These are phyloP conservation scores for Stachybotrys echinatus DNA, from an alignment of 2,329 filamentous ascomycete species.

Conservation along the genomic window DNA sequence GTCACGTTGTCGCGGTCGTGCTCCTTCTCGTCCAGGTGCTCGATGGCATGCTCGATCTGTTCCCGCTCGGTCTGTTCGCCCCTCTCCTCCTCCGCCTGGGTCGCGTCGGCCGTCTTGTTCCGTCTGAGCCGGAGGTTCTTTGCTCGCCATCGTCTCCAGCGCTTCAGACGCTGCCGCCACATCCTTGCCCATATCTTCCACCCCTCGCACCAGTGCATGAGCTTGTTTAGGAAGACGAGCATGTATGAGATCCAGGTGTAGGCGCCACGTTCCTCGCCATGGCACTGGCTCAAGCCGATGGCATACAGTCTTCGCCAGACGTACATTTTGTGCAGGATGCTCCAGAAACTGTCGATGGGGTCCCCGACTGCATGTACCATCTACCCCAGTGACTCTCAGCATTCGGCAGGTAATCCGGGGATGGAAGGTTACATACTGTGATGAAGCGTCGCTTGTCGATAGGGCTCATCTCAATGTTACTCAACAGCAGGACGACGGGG, in stretches of 20 bases:
- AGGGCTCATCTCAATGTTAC: slow-evolving; percentile 1
- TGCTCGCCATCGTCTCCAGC: neutral
- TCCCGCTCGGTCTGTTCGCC: neutral
- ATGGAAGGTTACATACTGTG: neutral
- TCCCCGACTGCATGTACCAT: neutral
- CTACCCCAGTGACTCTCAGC: neutral
- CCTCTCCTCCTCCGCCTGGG: neutral
- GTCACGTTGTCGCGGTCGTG: neutral
- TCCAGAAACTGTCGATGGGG: slow-evolving; percentile 1
- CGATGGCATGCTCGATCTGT: neutral
- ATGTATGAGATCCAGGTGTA: neutral
- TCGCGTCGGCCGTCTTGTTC: neutral
- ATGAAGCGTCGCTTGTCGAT: slow-evolving; percentile 1
- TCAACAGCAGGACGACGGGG: neutral
- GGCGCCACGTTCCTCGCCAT: neutral
- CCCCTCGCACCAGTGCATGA: neutral
- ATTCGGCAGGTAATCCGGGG: neutral
- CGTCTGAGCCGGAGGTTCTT: neutral
- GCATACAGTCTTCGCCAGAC: neutral
- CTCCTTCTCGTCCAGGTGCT: neutral
- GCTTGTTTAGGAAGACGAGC: neutral
- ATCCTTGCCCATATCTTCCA: neutral
- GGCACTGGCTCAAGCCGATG: neutral
- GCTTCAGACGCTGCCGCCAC: neutral
- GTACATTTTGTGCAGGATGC: slow-evolving; percentile 2